Base-by-base conservation (phyloP, 441 rosid genomes). In the Corymbia citriodora region DNA sequence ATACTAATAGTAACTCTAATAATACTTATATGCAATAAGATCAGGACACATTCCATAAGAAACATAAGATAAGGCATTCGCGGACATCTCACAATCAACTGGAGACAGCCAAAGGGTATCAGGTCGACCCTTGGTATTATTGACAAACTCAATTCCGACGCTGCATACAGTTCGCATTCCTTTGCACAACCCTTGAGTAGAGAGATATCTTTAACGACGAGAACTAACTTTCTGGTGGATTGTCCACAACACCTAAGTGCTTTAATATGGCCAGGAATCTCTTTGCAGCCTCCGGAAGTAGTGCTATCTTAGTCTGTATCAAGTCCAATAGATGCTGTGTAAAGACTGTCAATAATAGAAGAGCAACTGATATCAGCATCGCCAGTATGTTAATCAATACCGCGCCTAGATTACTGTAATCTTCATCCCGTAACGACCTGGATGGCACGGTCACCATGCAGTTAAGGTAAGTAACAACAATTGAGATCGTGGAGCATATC, bases 371-470 rank as follows among this genome's bases (percentile, higher is more conserved):
- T 9, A 33, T 33, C 48, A 70, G 81, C 48, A 33, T 9, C 8
- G 4, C 25, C 14, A 9, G 81, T 17, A 2, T 33, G 13, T 0
- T 4, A 9, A 70, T 9, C 48, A 33, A 9, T 1, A 2, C 4
- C 2, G 12, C 7, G 1, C 25, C 25, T 33, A 1, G 11, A 70
- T 4, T 14, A 70, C 14, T 70, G 48, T 17, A 70, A 18, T 70
- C 0, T 33, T 9, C 8, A 1, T 33, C 4, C 48, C 0, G 1
- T 19, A 70, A 70, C 27, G 82, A 18, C 27, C 14, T 1, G 15
- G 8, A 3, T 1, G 82, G 48, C 27, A 19, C 49, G 27, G 1
- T 18, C 1, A 0, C 0, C 82, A 36, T 10, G 82, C 25, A 18
- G 27, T 0, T 1, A 33, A 19, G 25, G 82, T 72, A 72, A 36